These are phyloP conservation scores for Batkoa obscura DNA, from an alignment of 371 early-diverging fungal genomes.

Conservation along the genomic window DNA sequence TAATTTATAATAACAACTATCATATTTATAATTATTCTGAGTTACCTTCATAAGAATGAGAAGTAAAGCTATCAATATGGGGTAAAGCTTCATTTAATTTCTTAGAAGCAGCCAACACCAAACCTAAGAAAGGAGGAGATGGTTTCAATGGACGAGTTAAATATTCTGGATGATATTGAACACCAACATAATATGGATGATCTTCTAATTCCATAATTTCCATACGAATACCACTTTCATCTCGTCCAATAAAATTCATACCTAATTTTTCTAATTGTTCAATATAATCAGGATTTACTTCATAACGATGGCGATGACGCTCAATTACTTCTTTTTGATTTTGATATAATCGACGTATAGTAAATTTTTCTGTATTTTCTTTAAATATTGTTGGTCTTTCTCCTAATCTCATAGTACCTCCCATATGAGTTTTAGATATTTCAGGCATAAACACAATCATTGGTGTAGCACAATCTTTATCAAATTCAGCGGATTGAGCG, in stretches of 20 bases:
- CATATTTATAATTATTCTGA: conserved; percentile 1
- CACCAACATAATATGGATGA: conserved; percentile 94
- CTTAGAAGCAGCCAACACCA: conserved; percentile 64
- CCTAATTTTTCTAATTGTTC: conserved; percentile 63
- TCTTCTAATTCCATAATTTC: conserved; percentile 84
- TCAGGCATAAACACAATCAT: conserved; percentile 95
- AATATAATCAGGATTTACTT: conserved; percentile 83
- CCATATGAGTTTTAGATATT: conserved; percentile 83
- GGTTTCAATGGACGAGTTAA: conserved; percentile 86
- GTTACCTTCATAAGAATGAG: conserved; percentile 5
- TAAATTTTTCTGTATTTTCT: conserved; percentile 29
- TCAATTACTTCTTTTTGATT: conserved; percentile 47
- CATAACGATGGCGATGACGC: conserved; percentile 98
- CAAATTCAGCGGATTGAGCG: conserved; percentile 80
- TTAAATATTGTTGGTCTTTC: conserved; percentile 71
- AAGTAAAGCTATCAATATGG: not conserved
- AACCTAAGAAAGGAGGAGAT: conserved; percentile 82
- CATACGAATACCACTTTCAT: conserved; percentile 89
- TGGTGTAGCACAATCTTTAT: conserved; percentile 40
- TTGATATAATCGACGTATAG: conserved; percentile 47
- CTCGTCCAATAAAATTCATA: conserved; percentile 79
- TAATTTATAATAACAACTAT: too few relatives aligned
- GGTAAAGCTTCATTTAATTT: not conserved
- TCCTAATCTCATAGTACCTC: conserved; percentile 96
- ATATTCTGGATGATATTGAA: conserved; percentile 99